A percentile compares a stretch with the other conserved stretches of the same genome.
Evolutionary conservation across 1,284 basidiomycete species (phyloP).

Genomic region (Moesziomyces sp.): DNA sequence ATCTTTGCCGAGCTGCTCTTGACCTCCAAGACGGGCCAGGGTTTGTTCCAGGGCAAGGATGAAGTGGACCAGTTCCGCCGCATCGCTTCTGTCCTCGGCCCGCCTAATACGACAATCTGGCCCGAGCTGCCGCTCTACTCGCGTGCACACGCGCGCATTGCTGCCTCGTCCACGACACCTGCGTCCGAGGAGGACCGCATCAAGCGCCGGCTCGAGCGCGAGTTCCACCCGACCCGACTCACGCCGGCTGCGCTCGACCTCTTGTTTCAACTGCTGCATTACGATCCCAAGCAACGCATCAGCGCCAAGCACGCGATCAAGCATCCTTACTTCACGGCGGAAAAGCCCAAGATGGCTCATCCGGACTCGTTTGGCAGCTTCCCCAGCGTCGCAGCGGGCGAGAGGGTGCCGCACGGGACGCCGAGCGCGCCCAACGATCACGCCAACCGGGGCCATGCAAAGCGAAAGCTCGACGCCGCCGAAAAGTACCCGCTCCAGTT

Average conservation of each 20-base stretch:
- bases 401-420: constrained; percentile 70
- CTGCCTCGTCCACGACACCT: background rate
- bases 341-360: constrained; percentile 93
- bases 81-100: constrained; percentile 89
- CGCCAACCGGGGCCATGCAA: background rate
- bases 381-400: constrained; percentile 94
- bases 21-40: constrained; percentile 74
- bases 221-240: constrained; percentile 73
- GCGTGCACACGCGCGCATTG: constrained; percentile 70
- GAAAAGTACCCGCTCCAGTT: constrained; percentile 32
- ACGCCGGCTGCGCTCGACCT: constrained; percentile 80
- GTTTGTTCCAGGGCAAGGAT: constrained; percentile 92
- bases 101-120: constrained; percentile 86
- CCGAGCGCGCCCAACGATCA: constrained; percentile 12
- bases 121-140: constrained; percentile 83
- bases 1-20: constrained; percentile 96
- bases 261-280: constrained; percentile 82
- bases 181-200: constrained; percentile 24
- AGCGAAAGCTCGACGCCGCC: background rate
- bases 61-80: constrained; percentile 85
- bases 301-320: constrained; percentile 86
- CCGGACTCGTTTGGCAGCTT: constrained; percentile 97
- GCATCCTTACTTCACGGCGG: constrained; percentile 87
- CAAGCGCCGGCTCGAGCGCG: constrained; percentile 72
- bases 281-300: constrained; percentile 86